Percentiles rank a stretch among this genome's conserved stretches.
Conservation (phyloP, 257 asterid genomes). For the Misopates orontium region DNA sequence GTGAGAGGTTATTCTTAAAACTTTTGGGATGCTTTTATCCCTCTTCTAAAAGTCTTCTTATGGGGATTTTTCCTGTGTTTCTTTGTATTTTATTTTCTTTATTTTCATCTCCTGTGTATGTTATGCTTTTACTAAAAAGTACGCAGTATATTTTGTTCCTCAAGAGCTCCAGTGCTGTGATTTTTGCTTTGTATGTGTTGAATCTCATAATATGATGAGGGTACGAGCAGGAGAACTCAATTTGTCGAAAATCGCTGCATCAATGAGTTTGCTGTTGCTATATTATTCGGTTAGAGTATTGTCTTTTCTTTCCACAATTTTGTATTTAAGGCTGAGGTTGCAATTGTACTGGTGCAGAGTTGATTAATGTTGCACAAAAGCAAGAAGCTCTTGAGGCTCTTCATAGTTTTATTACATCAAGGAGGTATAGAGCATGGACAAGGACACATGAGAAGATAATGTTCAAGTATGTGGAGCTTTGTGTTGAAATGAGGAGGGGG, state of each 20-base stretch:
- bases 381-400: conserved; percentile 94
- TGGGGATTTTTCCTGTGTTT: background rate
- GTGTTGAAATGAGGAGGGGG: conserved; percentile 98
- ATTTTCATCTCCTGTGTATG: no score
- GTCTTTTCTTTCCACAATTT: background rate
- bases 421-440: conserved; percentile 96
- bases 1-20: background rate
- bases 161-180: background rate
- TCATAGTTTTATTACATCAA: conserved; percentile 80
- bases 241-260: background rate
- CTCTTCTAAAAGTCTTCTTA: background rate
- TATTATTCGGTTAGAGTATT: background rate
- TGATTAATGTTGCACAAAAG: conserved; percentile 88
- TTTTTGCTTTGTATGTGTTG: background rate
- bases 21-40: background rate
- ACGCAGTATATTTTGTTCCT: background rate
- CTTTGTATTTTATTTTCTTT: no score
- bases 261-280: background rate
- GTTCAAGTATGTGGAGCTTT: conserved; percentile 94
- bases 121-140: background rate
- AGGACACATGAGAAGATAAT: conserved; percentile 80
- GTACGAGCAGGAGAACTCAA: no score
- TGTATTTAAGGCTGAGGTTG: background rate
- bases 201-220: background rate
- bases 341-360: conserved; percentile 55